These are phyloP conservation scores for Backusella liffmaniae DNA, from an alignment of 192 early-diverging fungal species.

Conservation along the genomic window DNA sequence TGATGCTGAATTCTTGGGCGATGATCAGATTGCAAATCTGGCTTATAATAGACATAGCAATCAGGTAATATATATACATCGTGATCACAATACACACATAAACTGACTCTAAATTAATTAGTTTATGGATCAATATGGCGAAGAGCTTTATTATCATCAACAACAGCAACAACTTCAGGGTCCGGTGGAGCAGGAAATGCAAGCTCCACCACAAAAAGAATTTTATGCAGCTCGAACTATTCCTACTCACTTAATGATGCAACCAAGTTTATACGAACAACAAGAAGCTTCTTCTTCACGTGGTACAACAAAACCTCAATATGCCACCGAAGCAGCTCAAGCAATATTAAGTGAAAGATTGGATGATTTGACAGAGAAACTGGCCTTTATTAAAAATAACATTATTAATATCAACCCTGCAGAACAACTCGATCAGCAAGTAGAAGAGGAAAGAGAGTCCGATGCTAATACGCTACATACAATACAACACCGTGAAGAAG, in stretches of 20 bases:
- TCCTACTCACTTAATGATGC: constrained; percentile 7
- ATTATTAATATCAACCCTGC: constrained; percentile 24
- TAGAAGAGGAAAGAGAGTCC: neutral
- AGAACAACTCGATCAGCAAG: neutral
- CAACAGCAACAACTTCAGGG: neutral
- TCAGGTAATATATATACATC: constrained; percentile 13
- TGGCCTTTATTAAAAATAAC: constrained; percentile 28
- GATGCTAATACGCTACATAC: constrained; percentile 14
- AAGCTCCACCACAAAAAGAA: constrained; percentile 2
- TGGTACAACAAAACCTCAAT: constrained; percentile 5
- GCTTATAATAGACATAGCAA: constrained; percentile 18
- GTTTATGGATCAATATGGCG: constrained; percentile 18
- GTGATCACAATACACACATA: neutral
- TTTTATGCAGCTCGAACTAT: constrained; percentile 24
- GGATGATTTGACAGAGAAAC: constrained; percentile 32
- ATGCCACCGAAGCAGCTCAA: constrained; percentile 9
- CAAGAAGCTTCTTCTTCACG: neutral
- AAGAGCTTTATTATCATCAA: neutral
- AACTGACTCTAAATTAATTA: neutral
- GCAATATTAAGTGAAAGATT: constrained; percentile 21
- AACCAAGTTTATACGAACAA: neutral
- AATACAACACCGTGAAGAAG: neutral
- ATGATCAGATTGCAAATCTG: constrained; percentile 29
- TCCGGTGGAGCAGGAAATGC: constrained; percentile 16
- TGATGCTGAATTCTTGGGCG: constrained; percentile 31